Evolutionary conservation across 2,329 filamentous ascomycete species (phyloP), one percentile per base, ranked within the genome.

Genomic region (Aspergillus persii): DNA sequence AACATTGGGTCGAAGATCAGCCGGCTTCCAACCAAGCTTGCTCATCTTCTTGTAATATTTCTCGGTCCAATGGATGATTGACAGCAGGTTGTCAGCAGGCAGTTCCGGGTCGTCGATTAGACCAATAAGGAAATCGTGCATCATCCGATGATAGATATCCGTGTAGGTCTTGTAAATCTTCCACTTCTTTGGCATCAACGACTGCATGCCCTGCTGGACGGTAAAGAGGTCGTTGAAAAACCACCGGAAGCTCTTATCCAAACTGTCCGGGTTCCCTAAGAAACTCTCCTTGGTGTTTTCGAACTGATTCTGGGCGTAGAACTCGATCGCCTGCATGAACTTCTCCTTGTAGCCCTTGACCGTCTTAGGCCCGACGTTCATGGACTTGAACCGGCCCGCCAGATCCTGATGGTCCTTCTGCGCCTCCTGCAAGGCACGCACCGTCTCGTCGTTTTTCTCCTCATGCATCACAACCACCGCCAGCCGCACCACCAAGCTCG

Each of bases 161-260:
- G 88, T 89, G 75, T 96, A 99, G 1, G 90, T 95, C 73, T 90
- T 88, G 78, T 93, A 90, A 51, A 99, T 96, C 72, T 89, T 93
- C 95, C 95, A 99, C 76, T 95, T 96, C 77, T 91, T 94, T 8
- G 96, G 95, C 86, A 97, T 93, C 55, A 99, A 82, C 30, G 86
- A 86, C 61, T 90, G 86, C 91, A 99, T 96, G 70, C 95, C 94
- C 63, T 96, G 84, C 76, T 94, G 92, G 71, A 97, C 94, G 3
- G 92, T 92, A 75, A 96, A 96, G 41, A 99, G 84, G 74, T 99
- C 94, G 78, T 98, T 97, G 80, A 98, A 99, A 77, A 88, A 99
- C 95, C 95, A 99, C 70, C 90, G 90, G 77, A 96, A 86, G 65
- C 86, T 87, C 80, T 96, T 96, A 64, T 96, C 91, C 50, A 99